Evolutionary conservation across 495 filamentous ascomycete species (phyloP), one percentile per base, ranked within the genome.

Genomic region (Penicillium ochrochloron): DNA sequence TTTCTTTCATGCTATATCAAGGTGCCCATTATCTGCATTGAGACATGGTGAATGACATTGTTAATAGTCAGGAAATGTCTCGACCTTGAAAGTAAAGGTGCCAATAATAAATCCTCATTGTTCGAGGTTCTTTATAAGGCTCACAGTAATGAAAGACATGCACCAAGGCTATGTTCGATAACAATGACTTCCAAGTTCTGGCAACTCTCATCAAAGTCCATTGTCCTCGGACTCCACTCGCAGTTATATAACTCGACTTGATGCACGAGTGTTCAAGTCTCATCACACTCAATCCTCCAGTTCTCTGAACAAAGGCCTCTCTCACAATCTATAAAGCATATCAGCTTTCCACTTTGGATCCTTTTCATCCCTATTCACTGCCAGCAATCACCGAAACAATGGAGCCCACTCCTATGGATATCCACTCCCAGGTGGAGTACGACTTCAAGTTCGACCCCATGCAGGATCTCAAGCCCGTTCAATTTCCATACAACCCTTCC

Each of bases 141-240:
- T 29, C 25, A 17, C n/a, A 3, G 11, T 17, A 1, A 29, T 52
- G 25, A 52, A 52, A 52, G 48, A 5, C 17, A 8, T 21, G 10
- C 25, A 52, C 25, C 23, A 52, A 52, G 48, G 27, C 25, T 52
- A 52, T 52, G 25, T 52, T n/a, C 15, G 48, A 52, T n/a, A 15
- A 52, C 44, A 31, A 52, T 52, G 48, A 52, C 15, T 17, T 52
- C 31, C 25, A 31, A 52, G 5, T 52, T 3, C 8, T 25, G 44
- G 19, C 44, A 21, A 44, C 42, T 21, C 19, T 23, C 21, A 27
- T 12, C 11, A 15, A 31, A 31, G 25, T 4, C 12, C 25, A 31
- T 52, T 52, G 14, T 31, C 25, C 10, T 12, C 17, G 25, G 23
- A 52, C 42, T 27, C 11, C 12, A 52, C 11, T 17, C 27, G 8